A percentile compares a stretch with the other conserved stretches of the same genome.
These are phyloP conservation scores for Inonotus obliquus DNA, from an alignment of 1,284 basidiomycete species.

Conservation along the genomic window DNA sequence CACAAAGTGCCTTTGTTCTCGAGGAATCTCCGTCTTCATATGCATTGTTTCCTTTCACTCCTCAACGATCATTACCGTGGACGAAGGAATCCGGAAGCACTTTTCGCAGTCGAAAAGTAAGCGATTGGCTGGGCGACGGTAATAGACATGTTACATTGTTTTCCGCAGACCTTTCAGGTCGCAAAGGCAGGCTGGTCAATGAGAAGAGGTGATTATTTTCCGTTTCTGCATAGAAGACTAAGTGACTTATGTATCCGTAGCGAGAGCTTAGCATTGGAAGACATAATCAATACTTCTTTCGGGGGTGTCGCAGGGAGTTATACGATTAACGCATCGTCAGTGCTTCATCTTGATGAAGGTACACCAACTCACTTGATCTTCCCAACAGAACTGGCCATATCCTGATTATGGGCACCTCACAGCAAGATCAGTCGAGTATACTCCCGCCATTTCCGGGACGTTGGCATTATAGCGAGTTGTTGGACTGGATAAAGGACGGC, in stretches of 20 bases:
- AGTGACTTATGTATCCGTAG: not conserved
- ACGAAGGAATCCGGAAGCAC: slow-evolving; percentile 38
- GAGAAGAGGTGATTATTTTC: slow-evolving; percentile 30
- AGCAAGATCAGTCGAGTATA: slow-evolving; percentile 34
- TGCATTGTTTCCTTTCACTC: slow-evolving; percentile 59
- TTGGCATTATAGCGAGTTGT: slow-evolving; percentile 37
- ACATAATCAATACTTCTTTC: slow-evolving; percentile 1
- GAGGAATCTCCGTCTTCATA: slow-evolving; percentile 36
- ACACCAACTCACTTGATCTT: not conserved
- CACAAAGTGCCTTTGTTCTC: slow-evolving; percentile 26
- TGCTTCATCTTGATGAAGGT: slow-evolving; percentile 9
- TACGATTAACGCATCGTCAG: slow-evolving; percentile 46
- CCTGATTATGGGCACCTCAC: slow-evolving; percentile 38
- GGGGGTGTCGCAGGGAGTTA: slow-evolving; percentile 14
- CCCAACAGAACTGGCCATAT: slow-evolving; percentile 51
- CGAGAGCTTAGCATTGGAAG: not conserved
- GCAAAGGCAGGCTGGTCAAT: slow-evolving; percentile 31
- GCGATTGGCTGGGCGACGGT: slow-evolving; percentile 46
- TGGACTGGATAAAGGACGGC: slow-evolving; percentile 43
- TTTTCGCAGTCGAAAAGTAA: slow-evolving; percentile 57
- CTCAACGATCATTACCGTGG: slow-evolving; percentile 45
- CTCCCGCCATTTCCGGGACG: slow-evolving; percentile 48
- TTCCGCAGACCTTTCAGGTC: slow-evolving; percentile 35
- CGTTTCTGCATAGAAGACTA: not conserved
- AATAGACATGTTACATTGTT: slow-evolving; percentile 31